Evolutionary conservation across 257 asterid genomes (phyloP).

Genomic region (Primulina huaijiensis): DNA sequence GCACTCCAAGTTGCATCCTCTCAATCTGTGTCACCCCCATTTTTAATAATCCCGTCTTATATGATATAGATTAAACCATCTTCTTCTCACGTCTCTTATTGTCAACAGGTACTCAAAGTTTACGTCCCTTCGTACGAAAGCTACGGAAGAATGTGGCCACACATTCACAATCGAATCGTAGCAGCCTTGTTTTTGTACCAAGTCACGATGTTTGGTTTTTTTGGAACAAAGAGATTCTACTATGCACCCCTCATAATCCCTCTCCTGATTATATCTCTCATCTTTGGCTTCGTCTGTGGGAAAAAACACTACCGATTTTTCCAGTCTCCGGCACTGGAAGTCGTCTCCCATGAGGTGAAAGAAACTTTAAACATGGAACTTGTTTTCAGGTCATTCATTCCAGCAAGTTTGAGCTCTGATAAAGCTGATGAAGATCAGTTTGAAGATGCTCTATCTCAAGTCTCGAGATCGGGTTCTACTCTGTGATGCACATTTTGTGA

Average conservation of each 20-base stretch:
- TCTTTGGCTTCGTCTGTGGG: slow-evolving; percentile 44
- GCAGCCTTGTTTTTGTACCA: slow-evolving; percentile 68
- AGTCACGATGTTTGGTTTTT: slow-evolving; percentile 76
- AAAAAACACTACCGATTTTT: slow-evolving; percentile 64
- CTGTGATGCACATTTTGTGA: slow-evolving; percentile 30
- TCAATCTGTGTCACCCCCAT: too few relatives aligned
- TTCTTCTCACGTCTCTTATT: neutral
- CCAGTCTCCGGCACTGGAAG: slow-evolving; percentile 65
- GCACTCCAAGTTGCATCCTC: too few relatives aligned
- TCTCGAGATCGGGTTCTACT: slow-evolving; percentile 40
- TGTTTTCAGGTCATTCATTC: slow-evolving; percentile 59
- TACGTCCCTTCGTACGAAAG: slow-evolving; percentile 77
- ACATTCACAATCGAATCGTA: slow-evolving; percentile 56
- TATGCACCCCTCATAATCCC: slow-evolving; percentile 52
- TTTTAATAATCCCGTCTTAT: too few relatives aligned
- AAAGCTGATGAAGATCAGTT: slow-evolving; percentile 63
- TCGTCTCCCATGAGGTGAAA: slow-evolving; percentile 56
- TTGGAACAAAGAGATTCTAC: slow-evolving; percentile 44
- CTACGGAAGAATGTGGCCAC: slow-evolving; percentile 92
- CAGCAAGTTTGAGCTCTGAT: slow-evolving; percentile 62
- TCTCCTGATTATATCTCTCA: slow-evolving; percentile 47
- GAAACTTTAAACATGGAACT: slow-evolving; percentile 67
- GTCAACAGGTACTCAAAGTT: slow-evolving; percentile 71
- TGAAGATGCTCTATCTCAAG: slow-evolving; percentile 68
- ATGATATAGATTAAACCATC: too few relatives aligned